Conservation (phyloP, 2,329 filamentous ascomycete genomes). For the Salinomyces thailandicus region DNA sequence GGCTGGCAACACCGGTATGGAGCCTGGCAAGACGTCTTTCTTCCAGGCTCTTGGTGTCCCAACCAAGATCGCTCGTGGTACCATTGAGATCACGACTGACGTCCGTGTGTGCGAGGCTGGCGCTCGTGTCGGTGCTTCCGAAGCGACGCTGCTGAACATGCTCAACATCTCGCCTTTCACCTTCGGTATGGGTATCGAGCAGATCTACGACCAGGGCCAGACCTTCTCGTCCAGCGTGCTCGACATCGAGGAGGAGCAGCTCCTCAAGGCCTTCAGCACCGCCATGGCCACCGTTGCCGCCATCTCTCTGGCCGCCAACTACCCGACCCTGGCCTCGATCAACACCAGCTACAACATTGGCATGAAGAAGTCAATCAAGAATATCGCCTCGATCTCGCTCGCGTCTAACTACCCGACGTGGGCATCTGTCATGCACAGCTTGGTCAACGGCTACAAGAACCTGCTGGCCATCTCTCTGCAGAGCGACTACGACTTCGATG, state of each 20-base stretch:
- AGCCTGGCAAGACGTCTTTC: conserved; percentile 99
- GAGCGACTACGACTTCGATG: conserved; percentile 88
- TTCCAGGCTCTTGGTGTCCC: conserved; percentile 99
- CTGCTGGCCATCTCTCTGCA: conserved; percentile 76
- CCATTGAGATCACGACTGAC: conserved; percentile 98
- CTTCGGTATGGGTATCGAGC: conserved; percentile 91
- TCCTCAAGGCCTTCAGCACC: conserved; percentile 69
- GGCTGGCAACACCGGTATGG: conserved; percentile 99
- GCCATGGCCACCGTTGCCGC: conserved; percentile 80
- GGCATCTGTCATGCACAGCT: conserved; percentile 88
- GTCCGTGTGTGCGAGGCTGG: conserved; percentile 94
- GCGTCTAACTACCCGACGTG: conserved; percentile 90
- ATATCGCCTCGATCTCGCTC: conserved; percentile 84
- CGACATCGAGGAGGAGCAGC: conserved; percentile 90
- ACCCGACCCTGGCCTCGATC: conserved; percentile 89
- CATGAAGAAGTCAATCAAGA: conserved; percentile 53
- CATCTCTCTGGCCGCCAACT: conserved; percentile 85
- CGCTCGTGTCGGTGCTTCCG: conserved; percentile 92
- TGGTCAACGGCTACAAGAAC: conserved; percentile 99
- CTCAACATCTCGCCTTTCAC: conserved; percentile 99
- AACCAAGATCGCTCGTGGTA: conserved; percentile 99
- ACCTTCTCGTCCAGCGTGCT: conserved; percentile 75
- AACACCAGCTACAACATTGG: conserved; percentile 49
- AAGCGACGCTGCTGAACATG: conserved; percentile 99
- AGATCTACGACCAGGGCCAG: conserved; percentile 98